phyloP scores from a whole-genome alignment of 805 yeast species.

The Metschnikowia aberdeeniae region DNA sequence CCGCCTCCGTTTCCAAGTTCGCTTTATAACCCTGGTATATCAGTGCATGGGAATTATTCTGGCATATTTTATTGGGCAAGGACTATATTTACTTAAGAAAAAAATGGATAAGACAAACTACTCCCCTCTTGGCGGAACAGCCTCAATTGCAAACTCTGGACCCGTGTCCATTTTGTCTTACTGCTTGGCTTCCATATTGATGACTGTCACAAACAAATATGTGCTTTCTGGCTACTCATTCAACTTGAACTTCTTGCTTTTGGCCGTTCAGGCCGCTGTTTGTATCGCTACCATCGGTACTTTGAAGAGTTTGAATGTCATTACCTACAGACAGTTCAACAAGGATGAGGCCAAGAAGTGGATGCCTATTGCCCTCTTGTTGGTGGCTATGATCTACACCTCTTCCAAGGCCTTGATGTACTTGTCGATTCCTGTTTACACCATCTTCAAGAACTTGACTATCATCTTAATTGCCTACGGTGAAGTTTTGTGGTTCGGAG shows the following conservation, averaged over 20 bases:
- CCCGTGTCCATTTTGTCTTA: conserved; percentile 73
- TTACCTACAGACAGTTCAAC: conserved; percentile 84
- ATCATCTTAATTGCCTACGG: conserved; percentile 97
- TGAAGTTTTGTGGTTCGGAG: conserved; percentile 97
- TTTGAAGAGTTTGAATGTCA: conserved; percentile 70
- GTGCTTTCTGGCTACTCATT: conserved; percentile 73
- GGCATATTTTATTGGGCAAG: conserved; percentile 36
- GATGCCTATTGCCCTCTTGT: conserved; percentile 86
- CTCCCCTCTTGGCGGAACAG: conserved; percentile 20
- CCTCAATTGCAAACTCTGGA: conserved; percentile 48
- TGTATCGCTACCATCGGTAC: conserved; percentile 70
- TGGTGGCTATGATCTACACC: conserved; percentile 94
- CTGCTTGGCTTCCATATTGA: conserved; percentile 90
- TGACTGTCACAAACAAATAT: conserved; percentile 96
- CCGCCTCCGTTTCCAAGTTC: conserved; percentile 1
- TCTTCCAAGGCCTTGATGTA: conserved; percentile 91
- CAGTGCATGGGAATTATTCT: conserved; percentile 39
- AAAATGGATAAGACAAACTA: conserved; percentile 36
- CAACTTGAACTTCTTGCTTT: conserved; percentile 79
- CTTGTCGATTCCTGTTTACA: conserved; percentile 91
- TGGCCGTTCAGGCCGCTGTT: conserved; percentile 84
- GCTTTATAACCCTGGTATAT: conserved; percentile 1
- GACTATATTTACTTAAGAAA: conserved; percentile 26
- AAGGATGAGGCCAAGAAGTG: conserved; percentile 88
- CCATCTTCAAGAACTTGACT: conserved; percentile 96